phyloP scores from a whole-genome alignment of 116 monocot genomes.

The Papilionanthe hybrid region DNA sequence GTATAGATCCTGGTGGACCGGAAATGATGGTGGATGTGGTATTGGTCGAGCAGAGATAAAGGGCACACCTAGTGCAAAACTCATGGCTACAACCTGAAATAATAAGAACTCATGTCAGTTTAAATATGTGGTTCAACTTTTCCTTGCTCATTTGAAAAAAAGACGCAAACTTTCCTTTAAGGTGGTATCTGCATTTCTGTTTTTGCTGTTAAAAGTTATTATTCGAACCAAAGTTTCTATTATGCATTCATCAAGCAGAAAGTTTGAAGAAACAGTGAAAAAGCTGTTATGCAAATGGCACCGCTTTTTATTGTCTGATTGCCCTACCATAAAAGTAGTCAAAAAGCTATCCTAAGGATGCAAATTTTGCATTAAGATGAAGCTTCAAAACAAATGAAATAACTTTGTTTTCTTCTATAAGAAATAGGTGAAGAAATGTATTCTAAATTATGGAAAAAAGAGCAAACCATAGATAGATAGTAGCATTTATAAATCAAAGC shows the following conservation, averaged over 20 bases:
- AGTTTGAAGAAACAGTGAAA: too few relatives aligned
- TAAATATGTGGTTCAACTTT: not conserved
- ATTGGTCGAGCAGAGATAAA: conserved; percentile 77
- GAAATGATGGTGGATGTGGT: conserved; percentile 19
- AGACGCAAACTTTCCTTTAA: not conserved
- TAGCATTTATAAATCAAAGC: not conserved
- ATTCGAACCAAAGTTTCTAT: too few relatives aligned
- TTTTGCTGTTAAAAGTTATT: too few relatives aligned
- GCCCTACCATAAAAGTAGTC: too few relatives aligned
- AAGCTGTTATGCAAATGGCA: too few relatives aligned
- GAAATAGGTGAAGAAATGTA: not conserved
- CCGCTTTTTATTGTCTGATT: too few relatives aligned
- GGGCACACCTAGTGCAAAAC: conserved; percentile 84
- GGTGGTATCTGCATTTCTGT: too few relatives aligned
- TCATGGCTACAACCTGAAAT: conserved; percentile 75
- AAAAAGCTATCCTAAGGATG: too few relatives aligned
- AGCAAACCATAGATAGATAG: not conserved
- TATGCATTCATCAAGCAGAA: too few relatives aligned
- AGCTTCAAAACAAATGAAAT: not conserved
- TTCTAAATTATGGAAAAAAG: not conserved
- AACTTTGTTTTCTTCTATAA: not conserved
- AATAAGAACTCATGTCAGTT: not conserved
- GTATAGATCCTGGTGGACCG: conserved; percentile 62
- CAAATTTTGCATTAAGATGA: too few relatives aligned
- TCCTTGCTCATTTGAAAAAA: not conserved